These are phyloP conservation scores for Aspergillus heteromorphus DNA, from an alignment of 495 filamentous ascomycete genomes.

Conservation along the genomic window DNA sequence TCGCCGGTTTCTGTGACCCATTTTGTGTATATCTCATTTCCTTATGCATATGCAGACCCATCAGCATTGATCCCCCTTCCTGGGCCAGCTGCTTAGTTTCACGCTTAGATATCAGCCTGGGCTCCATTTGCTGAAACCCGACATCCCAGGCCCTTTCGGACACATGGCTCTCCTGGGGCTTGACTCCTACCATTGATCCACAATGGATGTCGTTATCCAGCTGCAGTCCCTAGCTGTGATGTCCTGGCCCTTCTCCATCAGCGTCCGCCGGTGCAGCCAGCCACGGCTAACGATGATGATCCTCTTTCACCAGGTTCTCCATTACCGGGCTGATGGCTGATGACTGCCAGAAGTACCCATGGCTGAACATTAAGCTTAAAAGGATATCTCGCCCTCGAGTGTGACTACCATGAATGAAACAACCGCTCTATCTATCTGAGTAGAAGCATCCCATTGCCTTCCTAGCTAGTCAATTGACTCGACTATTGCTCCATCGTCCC, in stretches of 20 bases:
- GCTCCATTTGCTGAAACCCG: slow-evolving; percentile 6
- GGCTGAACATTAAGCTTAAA: slow-evolving; percentile 18
- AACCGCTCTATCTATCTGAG: slow-evolving; percentile 2
- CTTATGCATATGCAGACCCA: slow-evolving; percentile 6
- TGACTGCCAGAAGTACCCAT: slow-evolving; percentile 14
- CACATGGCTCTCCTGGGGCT: slow-evolving; percentile 15
- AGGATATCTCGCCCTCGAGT: slow-evolving; percentile 21
- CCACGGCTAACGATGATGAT: slow-evolving; percentile 29
- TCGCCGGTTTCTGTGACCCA: background rate
- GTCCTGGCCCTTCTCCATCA: slow-evolving; percentile 19
- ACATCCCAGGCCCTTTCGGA: slow-evolving; percentile 5
- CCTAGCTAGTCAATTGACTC: slow-evolving; percentile 1
- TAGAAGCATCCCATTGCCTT: slow-evolving; percentile 10
- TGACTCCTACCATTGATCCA: slow-evolving; percentile 17
- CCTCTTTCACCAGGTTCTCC: slow-evolving; percentile 6
- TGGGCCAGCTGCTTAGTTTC: slow-evolving; percentile 18
- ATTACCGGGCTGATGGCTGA: background rate
- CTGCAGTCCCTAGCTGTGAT: slow-evolving; percentile 25
- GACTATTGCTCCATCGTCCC: background rate
- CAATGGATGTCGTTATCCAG: slow-evolving; percentile 25
- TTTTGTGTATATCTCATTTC: slow-evolving; percentile 2
- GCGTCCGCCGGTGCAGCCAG: slow-evolving; percentile 28
- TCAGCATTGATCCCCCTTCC: slow-evolving; percentile 1
- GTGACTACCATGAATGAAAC: slow-evolving; percentile 15
- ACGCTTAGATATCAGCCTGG: slow-evolving; percentile 8